These are phyloP conservation scores for Bimuria novae-zelandiae DNA, from an alignment of 2,329 filamentous ascomycete genomes.

Conservation along the genomic window DNA sequence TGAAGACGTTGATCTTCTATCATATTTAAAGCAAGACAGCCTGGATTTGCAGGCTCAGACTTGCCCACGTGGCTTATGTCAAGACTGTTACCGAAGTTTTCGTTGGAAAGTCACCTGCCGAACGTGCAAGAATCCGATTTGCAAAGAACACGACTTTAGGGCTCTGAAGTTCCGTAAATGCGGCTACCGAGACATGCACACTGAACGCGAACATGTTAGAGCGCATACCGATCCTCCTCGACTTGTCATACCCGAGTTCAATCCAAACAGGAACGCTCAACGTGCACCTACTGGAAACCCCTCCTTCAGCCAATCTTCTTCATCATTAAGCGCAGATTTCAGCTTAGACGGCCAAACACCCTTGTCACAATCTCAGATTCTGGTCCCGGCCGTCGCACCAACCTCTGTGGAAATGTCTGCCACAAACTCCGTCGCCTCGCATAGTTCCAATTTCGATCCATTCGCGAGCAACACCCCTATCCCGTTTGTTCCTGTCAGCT, in stretches of 20 bases:
- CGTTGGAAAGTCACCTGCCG: slow-evolving; percentile 65
- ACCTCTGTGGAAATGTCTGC: slow-evolving; percentile 37
- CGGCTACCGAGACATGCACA: slow-evolving; percentile 59
- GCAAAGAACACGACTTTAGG: slow-evolving; percentile 64
- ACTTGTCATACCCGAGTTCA: slow-evolving; percentile 45
- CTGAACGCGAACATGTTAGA: slow-evolving; percentile 52
- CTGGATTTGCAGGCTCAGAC: slow-evolving; percentile 50
- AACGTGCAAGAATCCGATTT: slow-evolving; percentile 60
- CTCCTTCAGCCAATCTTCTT: slow-evolving; percentile 25
- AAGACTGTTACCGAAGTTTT: slow-evolving; percentile 62
- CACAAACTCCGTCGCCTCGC: slow-evolving; percentile 31
- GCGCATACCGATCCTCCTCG: slow-evolving; percentile 40
- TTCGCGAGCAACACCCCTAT: slow-evolving; percentile 28
- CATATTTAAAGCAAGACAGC: slow-evolving; percentile 48
- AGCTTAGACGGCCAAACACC: slow-evolving; percentile 32
- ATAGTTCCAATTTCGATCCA: slow-evolving; percentile 28
- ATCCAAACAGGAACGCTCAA: slow-evolving; percentile 35
- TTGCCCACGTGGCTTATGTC: slow-evolving; percentile 61
- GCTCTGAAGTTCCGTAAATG: slow-evolving; percentile 61
- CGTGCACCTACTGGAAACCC: slow-evolving; percentile 29
- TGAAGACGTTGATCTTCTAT: slow-evolving; percentile 46
- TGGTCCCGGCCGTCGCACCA: slow-evolving; percentile 28
- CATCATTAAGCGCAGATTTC: slow-evolving; percentile 30
- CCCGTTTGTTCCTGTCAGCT: slow-evolving; percentile 39
- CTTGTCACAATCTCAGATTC: slow-evolving; percentile 44